Base-by-base conservation (phyloP, 306 rosid genomes). In the Medicago arabica region DNA sequence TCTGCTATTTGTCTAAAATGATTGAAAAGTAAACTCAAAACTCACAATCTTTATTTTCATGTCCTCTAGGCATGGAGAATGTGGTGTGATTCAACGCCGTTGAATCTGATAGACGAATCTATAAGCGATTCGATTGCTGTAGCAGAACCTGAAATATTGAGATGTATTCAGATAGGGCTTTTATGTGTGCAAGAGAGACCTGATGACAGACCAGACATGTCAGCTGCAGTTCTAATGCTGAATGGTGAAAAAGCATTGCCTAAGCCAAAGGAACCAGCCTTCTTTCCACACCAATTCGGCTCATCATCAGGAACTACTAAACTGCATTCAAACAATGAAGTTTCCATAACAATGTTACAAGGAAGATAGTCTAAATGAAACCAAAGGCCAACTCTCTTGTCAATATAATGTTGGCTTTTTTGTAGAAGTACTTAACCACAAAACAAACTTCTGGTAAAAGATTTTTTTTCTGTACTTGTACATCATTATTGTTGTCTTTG, bases 141-240 rank as follows among this genome's bases (percentile, higher is more conserved):
- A 50, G 28, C 55, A 1, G 74, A 67, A 41, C 40, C 14, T 15
- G 80, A 83, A 41, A 66, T 83, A 6, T 9, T 74, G 16, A 74
- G 86, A 78, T 83, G 83, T 34, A 74, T 83, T 28, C 72, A 76
- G 1, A 71, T 71, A 3, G 85, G 82, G 1, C 81, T 81, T 25
- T 54, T 77, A n/a, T 82, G 82, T 66, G 85, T 77, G 9, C 86
- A 82, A 82, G 86, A 83, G 73, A 83, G 86, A 61, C 50, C 83
- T 41, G 73, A 83, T 58, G 73, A 78, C 54, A 83, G 82, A 11
- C 85, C 85, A 47, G 76, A 77, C 23, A 82, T 82, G 85, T 82
- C 82, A 47, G 15, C 51, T 17, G 72, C 67, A 67, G 60, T 82
- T 49, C 66, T 82, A 38, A 82, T 82, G 85, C 62, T 82, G 67